Conservation (phyloP, 768 basidiomycete species). For the Suillus weaverae region DNA sequence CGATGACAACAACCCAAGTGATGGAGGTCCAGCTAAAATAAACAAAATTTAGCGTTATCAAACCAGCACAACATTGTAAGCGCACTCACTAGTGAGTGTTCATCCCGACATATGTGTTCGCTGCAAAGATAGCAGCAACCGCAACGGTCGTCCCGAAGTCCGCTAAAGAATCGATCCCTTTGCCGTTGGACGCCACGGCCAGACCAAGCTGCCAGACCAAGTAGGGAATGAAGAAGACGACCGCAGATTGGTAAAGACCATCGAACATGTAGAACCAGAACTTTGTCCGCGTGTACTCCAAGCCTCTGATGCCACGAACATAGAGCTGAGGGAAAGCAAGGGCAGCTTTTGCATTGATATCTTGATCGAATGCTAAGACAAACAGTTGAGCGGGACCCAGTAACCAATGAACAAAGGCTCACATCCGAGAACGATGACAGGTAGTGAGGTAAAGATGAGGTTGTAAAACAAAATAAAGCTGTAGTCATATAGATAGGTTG, state of each 20-base stretch:
- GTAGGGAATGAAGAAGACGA: conserved; percentile 87
- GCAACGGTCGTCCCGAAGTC: conserved; percentile 94
- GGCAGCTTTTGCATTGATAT: conserved; percentile 86
- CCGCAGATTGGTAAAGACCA: conserved; percentile 88
- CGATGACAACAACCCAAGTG: conserved; percentile 79
- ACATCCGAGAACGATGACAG: conserved; percentile 91
- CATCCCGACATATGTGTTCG: conserved; percentile 87
- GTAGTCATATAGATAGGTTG: conserved; percentile 93
- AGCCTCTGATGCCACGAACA: conserved; percentile 86
- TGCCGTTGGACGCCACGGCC: conserved; percentile 75
- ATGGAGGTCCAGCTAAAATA: conserved; percentile 74
- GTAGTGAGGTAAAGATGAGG: conserved; percentile 89
- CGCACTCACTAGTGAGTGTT: conserved; percentile 83
- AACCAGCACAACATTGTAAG: conserved; percentile 12
- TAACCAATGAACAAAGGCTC: conserved; percentile 20
- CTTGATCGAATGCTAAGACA: conserved; percentile 82
- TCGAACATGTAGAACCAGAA: conserved; percentile 97
- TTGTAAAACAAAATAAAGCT: conserved; percentile 93
- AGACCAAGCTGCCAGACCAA: conserved; percentile 65
- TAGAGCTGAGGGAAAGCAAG: conserved; percentile 96
- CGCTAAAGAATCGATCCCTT: conserved; percentile 71
- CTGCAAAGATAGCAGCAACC: conserved; percentile 82
- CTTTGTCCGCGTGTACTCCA: conserved; percentile 88
- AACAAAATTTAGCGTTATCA: conserved; percentile 7
- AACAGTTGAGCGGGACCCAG: conserved; percentile 3